phyloP scores from a whole-genome alignment of 306 rosid genomes.

The Herpetospermum pedunculosum region DNA sequence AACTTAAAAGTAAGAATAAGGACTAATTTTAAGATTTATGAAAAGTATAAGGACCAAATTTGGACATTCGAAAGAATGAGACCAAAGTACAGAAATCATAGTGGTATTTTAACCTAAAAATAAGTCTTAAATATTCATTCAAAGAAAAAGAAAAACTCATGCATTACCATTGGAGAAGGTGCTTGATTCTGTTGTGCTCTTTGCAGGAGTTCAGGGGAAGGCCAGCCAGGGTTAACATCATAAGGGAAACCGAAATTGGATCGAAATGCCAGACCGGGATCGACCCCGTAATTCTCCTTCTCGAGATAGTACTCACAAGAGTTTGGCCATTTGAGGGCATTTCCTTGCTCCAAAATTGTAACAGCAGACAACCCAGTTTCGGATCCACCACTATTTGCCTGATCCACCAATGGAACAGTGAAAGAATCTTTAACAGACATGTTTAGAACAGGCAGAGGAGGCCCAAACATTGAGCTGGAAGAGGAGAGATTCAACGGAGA shows the following conservation, averaged over 20 bases:
- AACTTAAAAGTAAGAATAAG: no score
- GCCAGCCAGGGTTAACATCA: constrained; percentile 31
- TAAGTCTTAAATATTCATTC: no score
- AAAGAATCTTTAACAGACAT: constrained; percentile 17
- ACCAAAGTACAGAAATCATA: no score
- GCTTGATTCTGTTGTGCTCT: constrained; percentile 33
- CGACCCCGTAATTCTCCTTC: constrained; percentile 25
- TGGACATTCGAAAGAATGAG: no score
- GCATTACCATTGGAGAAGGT: constrained; percentile 35
- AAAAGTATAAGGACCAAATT: no score
- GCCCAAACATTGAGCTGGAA: constrained; percentile 22
- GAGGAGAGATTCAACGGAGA: constrained; percentile 20
- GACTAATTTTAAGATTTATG: no score
- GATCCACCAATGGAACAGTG: constrained; percentile 28
- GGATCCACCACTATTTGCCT: constrained; percentile 20
- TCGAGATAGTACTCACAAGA: constrained; percentile 31
- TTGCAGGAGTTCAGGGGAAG: constrained; percentile 24
- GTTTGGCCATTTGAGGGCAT: constrained; percentile 28
- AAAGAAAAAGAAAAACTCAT: not conserved
- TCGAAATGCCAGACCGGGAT: constrained; percentile 31
- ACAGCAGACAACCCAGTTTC: constrained; percentile 17
- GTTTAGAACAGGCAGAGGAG: constrained; percentile 24
- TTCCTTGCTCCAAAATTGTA: constrained; percentile 21
- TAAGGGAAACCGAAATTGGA: constrained; percentile 25
- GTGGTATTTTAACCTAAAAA: no score